Percentiles rank a stretch among this genome's conserved stretches.
Evolutionary conservation across 2,329 filamentous ascomycete species (phyloP).

Genomic region (Hypomyces perniciosus): DNA sequence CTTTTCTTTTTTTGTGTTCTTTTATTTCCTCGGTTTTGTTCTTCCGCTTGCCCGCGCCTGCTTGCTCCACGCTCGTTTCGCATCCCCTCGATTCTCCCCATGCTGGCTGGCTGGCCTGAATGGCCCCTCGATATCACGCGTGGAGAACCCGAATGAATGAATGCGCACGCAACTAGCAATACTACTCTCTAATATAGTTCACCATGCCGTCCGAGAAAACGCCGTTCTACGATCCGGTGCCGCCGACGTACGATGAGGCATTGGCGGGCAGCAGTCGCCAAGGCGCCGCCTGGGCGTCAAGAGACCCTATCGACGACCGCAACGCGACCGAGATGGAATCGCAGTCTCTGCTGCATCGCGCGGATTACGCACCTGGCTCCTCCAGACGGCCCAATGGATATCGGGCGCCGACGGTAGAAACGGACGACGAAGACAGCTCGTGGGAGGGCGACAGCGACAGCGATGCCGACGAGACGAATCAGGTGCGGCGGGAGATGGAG

Average conservation of each 20-base stretch:
- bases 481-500: conserved; percentile 74
- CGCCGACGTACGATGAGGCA: conserved; percentile 39
- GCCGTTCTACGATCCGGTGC: conserved; percentile 38
- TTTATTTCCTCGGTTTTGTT: not conserved
- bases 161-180: not conserved
- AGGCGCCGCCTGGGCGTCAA: conserved; percentile 25
- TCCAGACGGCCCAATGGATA: conserved; percentile 54
- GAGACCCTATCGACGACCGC: conserved; percentile 45
- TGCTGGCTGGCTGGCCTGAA: conserved; percentile 1
- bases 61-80: conserved; percentile 10
- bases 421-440: conserved; percentile 59
- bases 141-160: conserved; percentile 3
- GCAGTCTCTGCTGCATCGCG: conserved; percentile 64
- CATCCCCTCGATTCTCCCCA: not conserved
- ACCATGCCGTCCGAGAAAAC: conserved; percentile 34
- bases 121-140: conserved; percentile 11
- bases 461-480: conserved; percentile 51
- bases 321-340: conserved; percentile 67
- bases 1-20: not conserved
- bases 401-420: conserved; percentile 73
- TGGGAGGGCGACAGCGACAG: conserved; percentile 45
- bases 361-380: conserved; percentile 31
- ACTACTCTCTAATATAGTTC: not conserved
- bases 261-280: conserved; percentile 31
- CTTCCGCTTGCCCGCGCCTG: not conserved